phyloP scores from a whole-genome alignment of 331 rosid genomes.

The Rhamnella rubrinervis region DNA sequence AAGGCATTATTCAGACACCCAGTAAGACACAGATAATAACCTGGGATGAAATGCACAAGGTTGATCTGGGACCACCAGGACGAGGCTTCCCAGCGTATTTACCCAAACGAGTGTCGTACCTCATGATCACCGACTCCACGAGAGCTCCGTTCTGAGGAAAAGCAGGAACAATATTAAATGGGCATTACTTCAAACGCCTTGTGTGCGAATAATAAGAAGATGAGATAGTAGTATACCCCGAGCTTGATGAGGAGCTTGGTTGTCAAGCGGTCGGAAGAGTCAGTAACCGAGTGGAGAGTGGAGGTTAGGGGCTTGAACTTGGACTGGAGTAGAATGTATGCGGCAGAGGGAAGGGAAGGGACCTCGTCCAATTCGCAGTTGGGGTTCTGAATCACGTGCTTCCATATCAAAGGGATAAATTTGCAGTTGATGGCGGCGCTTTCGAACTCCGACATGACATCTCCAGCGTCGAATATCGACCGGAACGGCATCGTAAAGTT shows the following conservation, averaged over 20 bases:
- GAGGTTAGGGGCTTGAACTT: slow-evolving; percentile 73
- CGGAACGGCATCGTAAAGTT: slow-evolving; percentile 45
- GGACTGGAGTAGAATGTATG: slow-evolving; percentile 60
- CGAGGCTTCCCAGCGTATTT: slow-evolving; percentile 80
- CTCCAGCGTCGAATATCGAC: slow-evolving; percentile 80
- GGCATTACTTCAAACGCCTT: slow-evolving; percentile 6
- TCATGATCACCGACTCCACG: slow-evolving; percentile 91
- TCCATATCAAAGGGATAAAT: slow-evolving; percentile 73
- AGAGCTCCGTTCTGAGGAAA: slow-evolving; percentile 61
- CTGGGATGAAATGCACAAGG: slow-evolving; percentile 91
- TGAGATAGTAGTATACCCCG: slow-evolving; percentile 28
- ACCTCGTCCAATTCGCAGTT: slow-evolving; percentile 39
- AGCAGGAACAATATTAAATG: background rate
- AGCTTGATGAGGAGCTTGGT: slow-evolving; percentile 87
- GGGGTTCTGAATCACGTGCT: slow-evolving; percentile 46
- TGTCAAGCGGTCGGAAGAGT: slow-evolving; percentile 72
- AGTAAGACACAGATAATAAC: slow-evolving; percentile 16
- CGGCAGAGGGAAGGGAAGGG: slow-evolving; percentile 67
- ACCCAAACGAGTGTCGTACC: slow-evolving; percentile 77
- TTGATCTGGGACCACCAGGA: slow-evolving; percentile 75
- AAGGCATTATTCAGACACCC: too few relatives aligned
- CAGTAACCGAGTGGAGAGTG: slow-evolving; percentile 63
- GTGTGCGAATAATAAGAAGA: background rate
- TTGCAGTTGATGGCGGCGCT: slow-evolving; percentile 47
- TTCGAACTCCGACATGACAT: slow-evolving; percentile 48